phyloP scores from a whole-genome alignment of 139 green algal species.

The Pedinophyceae sp. region DNA sequence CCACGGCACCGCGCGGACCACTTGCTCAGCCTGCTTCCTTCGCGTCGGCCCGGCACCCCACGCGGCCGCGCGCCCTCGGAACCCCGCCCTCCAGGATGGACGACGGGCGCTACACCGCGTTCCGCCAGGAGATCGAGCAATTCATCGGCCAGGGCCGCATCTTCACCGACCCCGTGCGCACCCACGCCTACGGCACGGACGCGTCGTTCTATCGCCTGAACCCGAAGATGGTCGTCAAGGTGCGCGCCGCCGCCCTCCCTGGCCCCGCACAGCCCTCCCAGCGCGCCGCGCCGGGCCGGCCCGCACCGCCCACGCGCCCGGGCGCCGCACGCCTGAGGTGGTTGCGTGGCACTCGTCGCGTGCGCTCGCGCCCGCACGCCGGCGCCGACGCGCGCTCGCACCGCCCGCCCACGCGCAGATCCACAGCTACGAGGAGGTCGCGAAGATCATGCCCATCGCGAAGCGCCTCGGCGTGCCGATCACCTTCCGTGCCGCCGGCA shows the following conservation, averaged over 20 bases:
- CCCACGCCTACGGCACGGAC: constrained; percentile 89
- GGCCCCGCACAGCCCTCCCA: no score
- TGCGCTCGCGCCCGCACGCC: background rate
- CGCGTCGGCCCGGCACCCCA: no score
- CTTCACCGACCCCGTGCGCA: constrained; percentile 77
- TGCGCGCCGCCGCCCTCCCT: no score
- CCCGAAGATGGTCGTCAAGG: constrained; percentile 72
- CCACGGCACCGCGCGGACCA: constrained; percentile 4
- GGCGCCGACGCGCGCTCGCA: background rate
- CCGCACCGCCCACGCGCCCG: no score
- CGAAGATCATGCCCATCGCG: constrained; percentile 70
- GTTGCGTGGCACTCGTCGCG: background rate
- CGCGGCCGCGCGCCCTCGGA: no score
- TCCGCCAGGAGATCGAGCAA: constrained; percentile 55
- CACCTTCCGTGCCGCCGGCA: constrained; percentile 89
- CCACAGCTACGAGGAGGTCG: constrained; percentile 73
- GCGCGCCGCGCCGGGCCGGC: no score
- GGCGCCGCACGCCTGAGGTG: no score
- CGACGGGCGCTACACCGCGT: constrained; percentile 75
- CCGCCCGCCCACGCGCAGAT: constrained; percentile 31
- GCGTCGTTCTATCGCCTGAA: constrained; percentile 86
- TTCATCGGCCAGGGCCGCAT: constrained; percentile 66
- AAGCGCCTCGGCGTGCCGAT: constrained; percentile 69
- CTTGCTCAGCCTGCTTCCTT: constrained; percentile 1
- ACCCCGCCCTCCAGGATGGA: constrained; percentile 29